Evolutionary conservation across 2,329 filamentous ascomycete genomes (phyloP), one percentile per base, ranked within the genome.

Genomic region (Leptographium flavum): DNA sequence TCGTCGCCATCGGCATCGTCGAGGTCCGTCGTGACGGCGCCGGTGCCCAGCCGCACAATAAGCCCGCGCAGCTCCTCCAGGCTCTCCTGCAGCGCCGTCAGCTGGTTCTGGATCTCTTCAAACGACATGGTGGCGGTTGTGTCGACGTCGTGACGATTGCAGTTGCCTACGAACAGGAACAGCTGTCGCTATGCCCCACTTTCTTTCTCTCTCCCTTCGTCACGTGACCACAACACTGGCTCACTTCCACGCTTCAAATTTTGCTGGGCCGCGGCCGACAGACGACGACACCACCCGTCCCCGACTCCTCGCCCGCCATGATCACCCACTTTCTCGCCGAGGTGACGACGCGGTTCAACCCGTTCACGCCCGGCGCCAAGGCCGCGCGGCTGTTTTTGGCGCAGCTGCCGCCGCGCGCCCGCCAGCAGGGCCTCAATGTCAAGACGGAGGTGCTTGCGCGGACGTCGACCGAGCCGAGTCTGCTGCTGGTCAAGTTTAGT

Each of bases 331-430:
- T 86, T 69, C 76, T 93, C 62, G 90, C 87, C 61, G 78, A 87
- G 61, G 79, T 96, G 56, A 79, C 74, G 57, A 82, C 87, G 53
- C 79, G 78, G 61, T 95, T 96, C 78, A 94, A 94, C 66, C 90
- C 92, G 33, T 96, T 96, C 74, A 83, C 79, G 25, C 66, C 74
- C 22, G 72, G 74, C 60, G 80, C 86, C 50, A 87, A 87, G 59
- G 82, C 88, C 22, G 88, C 87, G 33, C 81, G 92, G 37, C 73
- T 94, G 43, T 92, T 96, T 64, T 84, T 96, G 54, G 82, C 85
- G 28, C 73, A 83, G 52, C 77, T 98, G 28, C 87, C 90, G 10
- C 76, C 87, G 36, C 79, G 81, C 56, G 87, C 87, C 49, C 79
- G 87, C 45, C 66, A 71, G 46, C 73, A 69, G 45, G 78, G 75